These are phyloP conservation scores for Cucurbita maxima DNA, from an alignment of 306 rosid genomes.

Conservation along the genomic window DNA sequence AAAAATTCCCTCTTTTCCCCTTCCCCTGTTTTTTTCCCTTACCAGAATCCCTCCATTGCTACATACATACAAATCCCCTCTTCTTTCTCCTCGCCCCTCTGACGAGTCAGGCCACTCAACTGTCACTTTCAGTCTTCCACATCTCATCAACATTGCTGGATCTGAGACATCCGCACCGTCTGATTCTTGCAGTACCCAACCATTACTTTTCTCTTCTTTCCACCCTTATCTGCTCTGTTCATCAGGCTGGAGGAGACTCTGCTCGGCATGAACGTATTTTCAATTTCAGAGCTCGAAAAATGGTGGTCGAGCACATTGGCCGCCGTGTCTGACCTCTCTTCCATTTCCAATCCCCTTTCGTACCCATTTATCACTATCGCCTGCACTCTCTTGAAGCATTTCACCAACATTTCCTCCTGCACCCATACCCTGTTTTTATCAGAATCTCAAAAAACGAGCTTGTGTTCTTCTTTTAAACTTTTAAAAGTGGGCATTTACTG, in stretches of 20 bases:
- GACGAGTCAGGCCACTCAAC: background rate
- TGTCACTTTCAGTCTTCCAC: conserved; percentile 12
- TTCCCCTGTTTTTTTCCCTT: background rate
- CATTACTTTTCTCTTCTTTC: conserved; percentile 36
- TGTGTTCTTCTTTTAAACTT: too few relatives aligned
- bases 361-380: conserved; percentile 39
- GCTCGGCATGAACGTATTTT: conserved; percentile 9
- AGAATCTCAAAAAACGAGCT: background rate
- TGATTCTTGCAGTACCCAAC: conserved; percentile 17
- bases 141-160: conserved; percentile 14
- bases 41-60: background rate
- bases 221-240: conserved; percentile 26
- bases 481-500: conserved; percentile 26
- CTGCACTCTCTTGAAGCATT: conserved; percentile 43
- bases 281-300: conserved; percentile 68
- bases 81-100: background rate
- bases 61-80: background rate
- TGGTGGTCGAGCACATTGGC: conserved; percentile 67
- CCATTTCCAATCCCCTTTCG: conserved; percentile 29
- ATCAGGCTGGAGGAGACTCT: background rate
- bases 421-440: background rate
- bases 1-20: conserved; percentile 14
- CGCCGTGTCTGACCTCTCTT: conserved; percentile 50
- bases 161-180: conserved; percentile 30
- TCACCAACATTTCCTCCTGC: conserved; percentile 18